Conservation (phyloP, 2,329 filamentous ascomycete species). For the Clarireedia sp. region DNA sequence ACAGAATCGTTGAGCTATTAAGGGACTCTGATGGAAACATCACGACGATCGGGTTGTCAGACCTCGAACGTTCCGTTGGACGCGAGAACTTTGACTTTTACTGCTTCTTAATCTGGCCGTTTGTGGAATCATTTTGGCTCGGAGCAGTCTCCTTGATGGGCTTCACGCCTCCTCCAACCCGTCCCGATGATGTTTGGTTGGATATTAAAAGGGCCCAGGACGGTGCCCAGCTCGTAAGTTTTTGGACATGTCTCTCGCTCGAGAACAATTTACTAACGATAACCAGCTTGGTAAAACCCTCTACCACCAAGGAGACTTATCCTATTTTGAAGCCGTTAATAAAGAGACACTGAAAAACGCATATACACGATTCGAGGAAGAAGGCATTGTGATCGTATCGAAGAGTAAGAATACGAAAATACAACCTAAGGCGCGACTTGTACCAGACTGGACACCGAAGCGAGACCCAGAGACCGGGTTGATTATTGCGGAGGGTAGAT, state of each 20-base stretch:
- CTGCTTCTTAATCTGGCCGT: constrained; percentile 97
- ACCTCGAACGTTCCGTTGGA: constrained; percentile 67
- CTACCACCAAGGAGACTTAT: constrained; percentile 94
- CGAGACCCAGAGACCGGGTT: constrained; percentile 53
- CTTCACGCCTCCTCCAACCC: constrained; percentile 59
- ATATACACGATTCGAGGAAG: constrained; percentile 79
- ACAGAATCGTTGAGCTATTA: constrained; percentile 65
- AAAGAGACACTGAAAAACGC: constrained; percentile 96
- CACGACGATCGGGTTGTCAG: constrained; percentile 64
- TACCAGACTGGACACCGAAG: constrained; percentile 65
- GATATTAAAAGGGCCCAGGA: constrained; percentile 71
- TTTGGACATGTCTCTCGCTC: not conserved
- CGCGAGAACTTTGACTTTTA: constrained; percentile 98
- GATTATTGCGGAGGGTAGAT: constrained; percentile 61
- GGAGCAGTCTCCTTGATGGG: constrained; percentile 83
- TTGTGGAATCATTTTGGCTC: constrained; percentile 91
- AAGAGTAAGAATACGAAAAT: constrained; percentile 57
- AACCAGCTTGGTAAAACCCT: constrained; percentile 81
- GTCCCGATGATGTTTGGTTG: constrained; percentile 61
- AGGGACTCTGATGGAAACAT: constrained; percentile 49
- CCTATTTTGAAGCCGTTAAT: constrained; percentile 97
- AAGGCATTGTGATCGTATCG: constrained; percentile 73
- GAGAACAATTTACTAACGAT: constrained; percentile 17
- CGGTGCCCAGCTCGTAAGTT: constrained; percentile 66
- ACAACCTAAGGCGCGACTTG: constrained; percentile 57